These are phyloP conservation scores for Oryza rufipogon DNA, from an alignment of 176 grass and related monocot genomes.

Conservation along the genomic window DNA sequence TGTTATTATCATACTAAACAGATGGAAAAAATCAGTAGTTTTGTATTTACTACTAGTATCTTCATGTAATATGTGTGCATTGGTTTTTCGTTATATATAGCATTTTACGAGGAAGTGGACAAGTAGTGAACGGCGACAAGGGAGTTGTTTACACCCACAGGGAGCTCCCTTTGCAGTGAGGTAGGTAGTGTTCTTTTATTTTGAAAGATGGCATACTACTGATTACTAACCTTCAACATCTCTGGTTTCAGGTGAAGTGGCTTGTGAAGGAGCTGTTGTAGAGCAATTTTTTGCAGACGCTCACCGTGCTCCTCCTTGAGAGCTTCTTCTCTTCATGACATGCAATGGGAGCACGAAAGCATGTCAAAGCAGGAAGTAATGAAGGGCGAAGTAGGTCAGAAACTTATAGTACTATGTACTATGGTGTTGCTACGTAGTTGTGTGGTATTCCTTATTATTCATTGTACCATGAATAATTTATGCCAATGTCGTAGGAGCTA, in stretches of 20 bases:
- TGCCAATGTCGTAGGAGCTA: slow-evolving; percentile 15
- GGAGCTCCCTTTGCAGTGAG: slow-evolving; percentile 77
- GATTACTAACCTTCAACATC: background rate
- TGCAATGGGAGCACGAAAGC: background rate
- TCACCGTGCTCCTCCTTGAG: background rate
- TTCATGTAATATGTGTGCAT: background rate
- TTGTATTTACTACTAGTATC: background rate
- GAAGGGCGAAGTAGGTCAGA: background rate
- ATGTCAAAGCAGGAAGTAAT: background rate
- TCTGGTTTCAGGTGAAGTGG: slow-evolving; percentile 28
- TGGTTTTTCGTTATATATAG: slow-evolving; percentile 43
- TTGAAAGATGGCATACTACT: background rate
- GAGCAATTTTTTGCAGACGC: slow-evolving; percentile 25
- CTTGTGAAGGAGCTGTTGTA: background rate
- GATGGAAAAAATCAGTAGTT: background rate
- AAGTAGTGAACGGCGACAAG: slow-evolving; percentile 95
- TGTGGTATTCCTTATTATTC: background rate
- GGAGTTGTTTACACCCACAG: slow-evolving; percentile 90
- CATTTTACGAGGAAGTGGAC: slow-evolving; percentile 86
- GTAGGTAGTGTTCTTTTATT: slow-evolving; percentile 13
- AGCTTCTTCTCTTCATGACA: slow-evolving; percentile 11
- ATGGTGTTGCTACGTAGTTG: slow-evolving; percentile 9
- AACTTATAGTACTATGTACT: background rate
- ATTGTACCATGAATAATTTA: slow-evolving; percentile 20
- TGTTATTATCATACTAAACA: background rate